Base-by-base conservation (phyloP, 2,329 filamentous ascomycete species). In the Mycogone perniciosa region DNA sequence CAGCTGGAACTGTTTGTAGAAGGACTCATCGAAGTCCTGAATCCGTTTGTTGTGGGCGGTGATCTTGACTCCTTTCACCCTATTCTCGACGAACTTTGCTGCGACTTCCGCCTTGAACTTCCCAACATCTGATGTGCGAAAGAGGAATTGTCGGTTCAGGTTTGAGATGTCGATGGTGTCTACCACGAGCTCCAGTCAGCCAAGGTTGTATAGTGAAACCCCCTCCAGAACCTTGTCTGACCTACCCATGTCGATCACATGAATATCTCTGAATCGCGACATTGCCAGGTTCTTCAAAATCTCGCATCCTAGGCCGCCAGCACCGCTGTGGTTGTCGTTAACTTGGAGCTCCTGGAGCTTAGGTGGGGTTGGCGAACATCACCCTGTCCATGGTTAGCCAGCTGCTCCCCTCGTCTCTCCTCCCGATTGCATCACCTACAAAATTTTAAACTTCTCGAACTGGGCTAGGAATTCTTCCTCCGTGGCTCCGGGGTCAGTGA, bases 151-250 rank as follows among this genome's bases (percentile, higher is more conserved):
- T 39, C 93, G 86, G 70, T 99, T 99, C 26, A 99, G 79, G 67
- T 99, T 99, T 46, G 91, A 96, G 54, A 99, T 92, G 65, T 99
- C 93, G 68, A 99, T 99, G 1, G 92, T 99, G 69, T 99, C 90
- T 89, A 58, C 31, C 7, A n/a, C 33, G 4, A 11, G 8, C 9
- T 41, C n/a, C 2, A 2, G 31, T 42, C 42, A 46, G 47, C 26
- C 29, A 9, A 11, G 2, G 34, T 33, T 46, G 31, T 27, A 20
- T 3, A 20, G 20, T 20, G 20, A 20, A 20, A 20, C 20, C 20
- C 3, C 20, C 20, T 20, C 20, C 20, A 5, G 35, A 7, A 29
- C 30, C 8, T n/a, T 13, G 4, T 30, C 31, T 6, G n/a, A 65
- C 76, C 52, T 71, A 86, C 87, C 89, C 93, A 99, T 99, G 71